Evolutionary conservation across 2,329 filamentous ascomycete genomes (phyloP).

Genomic region (Hymenotorrendiella dingleyae): DNA sequence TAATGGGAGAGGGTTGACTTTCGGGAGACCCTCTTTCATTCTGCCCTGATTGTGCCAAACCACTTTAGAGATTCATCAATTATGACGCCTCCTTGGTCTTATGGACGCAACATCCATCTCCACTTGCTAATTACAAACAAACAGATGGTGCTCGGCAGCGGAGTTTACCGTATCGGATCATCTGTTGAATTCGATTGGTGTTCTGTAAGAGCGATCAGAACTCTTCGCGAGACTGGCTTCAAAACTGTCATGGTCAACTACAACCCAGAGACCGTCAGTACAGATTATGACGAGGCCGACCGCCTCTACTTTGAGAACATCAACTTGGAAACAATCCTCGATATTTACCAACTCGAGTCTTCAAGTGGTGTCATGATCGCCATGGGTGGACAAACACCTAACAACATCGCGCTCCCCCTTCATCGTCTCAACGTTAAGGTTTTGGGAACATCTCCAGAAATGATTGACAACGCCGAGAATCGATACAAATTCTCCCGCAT

Average conservation of each 20-base stretch:
- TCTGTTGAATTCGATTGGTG: conserved; percentile 99
- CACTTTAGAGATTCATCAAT: no score
- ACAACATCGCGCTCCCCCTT: conserved; percentile 91
- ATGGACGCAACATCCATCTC: no score
- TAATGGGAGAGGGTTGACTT: no score
- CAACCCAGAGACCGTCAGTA: conserved; percentile 84
- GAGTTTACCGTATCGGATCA: conserved; percentile 94
- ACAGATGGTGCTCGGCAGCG: conserved; percentile 86
- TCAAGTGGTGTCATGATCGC: conserved; percentile 83
- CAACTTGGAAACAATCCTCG: conserved; percentile 80
- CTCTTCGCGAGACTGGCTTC: conserved; percentile 72
- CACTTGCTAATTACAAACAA: no score
- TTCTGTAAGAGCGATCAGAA: conserved; percentile 88
- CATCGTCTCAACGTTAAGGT: conserved; percentile 87
- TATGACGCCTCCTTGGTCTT: no score
- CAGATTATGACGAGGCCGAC: conserved; percentile 93
- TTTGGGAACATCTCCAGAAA: conserved; percentile 92
- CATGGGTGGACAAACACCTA: conserved; percentile 96
- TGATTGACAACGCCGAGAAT: conserved; percentile 98
- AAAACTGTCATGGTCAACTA: conserved; percentile 98
- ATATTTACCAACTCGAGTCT: conserved; percentile 85
- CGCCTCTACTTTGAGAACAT: conserved; percentile 96
- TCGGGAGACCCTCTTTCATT: no score
- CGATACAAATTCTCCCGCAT: conserved; percentile 98
- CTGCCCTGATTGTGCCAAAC: no score